A percentile compares a stretch with the other conserved stretches of the same genome.
Evolutionary conservation across 2,329 filamentous ascomycete genomes (phyloP).

Genomic region (Mycosphaerelloides madeirae): DNA sequence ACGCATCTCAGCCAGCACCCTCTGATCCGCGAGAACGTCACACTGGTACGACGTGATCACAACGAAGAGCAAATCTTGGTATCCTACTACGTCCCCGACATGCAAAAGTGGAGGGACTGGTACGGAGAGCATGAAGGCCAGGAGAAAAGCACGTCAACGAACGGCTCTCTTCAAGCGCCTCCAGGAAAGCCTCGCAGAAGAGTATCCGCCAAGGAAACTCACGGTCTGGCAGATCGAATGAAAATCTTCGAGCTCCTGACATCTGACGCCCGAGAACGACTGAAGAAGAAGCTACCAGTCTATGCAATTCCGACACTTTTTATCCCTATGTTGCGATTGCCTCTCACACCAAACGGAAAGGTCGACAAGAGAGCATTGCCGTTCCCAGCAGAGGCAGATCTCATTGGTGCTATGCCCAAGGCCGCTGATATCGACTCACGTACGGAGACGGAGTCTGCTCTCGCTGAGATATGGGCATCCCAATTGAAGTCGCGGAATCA

Average conservation of each 20-base stretch:
- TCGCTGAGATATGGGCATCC: constrained; percentile 71
- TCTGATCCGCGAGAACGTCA: constrained; percentile 78
- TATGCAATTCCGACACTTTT: constrained; percentile 74
- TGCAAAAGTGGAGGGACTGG: constrained; percentile 67
- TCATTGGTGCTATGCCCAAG: constrained; percentile 52
- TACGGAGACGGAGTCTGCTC: constrained; percentile 56
- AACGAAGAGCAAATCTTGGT: constrained; percentile 82
- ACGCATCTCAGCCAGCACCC: constrained; percentile 69
- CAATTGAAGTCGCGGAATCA: constrained; percentile 56
- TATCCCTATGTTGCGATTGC: constrained; percentile 67
- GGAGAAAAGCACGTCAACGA: constrained; percentile 10
- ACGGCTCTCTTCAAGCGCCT: constrained; percentile 9
- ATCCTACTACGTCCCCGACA: constrained; percentile 84
- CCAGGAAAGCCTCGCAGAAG: constrained; percentile 19
- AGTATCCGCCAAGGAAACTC: constrained; percentile 28
- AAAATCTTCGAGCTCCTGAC: constrained; percentile 58
- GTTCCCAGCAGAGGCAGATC: constrained; percentile 70
- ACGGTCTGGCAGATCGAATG: constrained; percentile 37
- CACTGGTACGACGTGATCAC: constrained; percentile 75
- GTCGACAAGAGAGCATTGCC: constrained; percentile 74
- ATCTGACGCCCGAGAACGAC: constrained; percentile 59
- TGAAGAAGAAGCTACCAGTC: constrained; percentile 66
- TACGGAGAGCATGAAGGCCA: constrained; percentile 44
- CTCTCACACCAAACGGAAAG: constrained; percentile 81
- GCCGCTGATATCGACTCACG: constrained; percentile 43